Percentiles rank a stretch among this genome's conserved stretches.
Evolutionary conservation across 306 rosid species (phyloP).

Genomic region (Betula pendula): DNA sequence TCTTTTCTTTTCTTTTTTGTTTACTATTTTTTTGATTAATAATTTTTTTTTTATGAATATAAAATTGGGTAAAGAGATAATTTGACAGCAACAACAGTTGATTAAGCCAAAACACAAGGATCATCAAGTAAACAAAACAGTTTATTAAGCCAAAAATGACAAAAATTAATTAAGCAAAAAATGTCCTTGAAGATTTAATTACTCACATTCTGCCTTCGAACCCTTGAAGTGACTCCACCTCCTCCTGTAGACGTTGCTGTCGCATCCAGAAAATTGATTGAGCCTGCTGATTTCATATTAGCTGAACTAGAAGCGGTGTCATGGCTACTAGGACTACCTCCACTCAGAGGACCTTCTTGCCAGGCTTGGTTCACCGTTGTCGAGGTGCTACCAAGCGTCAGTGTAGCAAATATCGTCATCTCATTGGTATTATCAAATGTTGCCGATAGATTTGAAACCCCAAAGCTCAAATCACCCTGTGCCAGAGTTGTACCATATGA

Average conservation of each 20-base stretch:
- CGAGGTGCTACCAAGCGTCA: constrained; percentile 31
- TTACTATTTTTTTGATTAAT: no score
- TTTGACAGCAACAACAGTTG: neutral
- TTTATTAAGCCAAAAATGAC: no score
- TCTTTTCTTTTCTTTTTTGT: neutral
- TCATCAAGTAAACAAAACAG: no score
- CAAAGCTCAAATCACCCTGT: constrained; percentile 33
- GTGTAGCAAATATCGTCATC: constrained; percentile 47
- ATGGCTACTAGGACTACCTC: neutral
- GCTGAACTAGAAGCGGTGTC: neutral
- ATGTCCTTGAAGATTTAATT: neutral
- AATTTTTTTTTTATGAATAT: no score
- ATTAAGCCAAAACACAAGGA: neutral
- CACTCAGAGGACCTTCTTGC: constrained; percentile 59
- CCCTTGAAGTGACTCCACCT: constrained; percentile 24
- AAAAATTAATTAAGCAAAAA: neutral
- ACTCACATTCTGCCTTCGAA: constrained; percentile 57
- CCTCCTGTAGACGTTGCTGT: constrained; percentile 10
- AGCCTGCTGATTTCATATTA: constrained; percentile 35
- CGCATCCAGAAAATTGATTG: constrained; percentile 48
- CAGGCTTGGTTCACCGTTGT: constrained; percentile 57
- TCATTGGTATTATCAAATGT: constrained; percentile 36
- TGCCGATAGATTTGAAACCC: constrained; percentile 15
- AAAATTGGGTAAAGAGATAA: no score
- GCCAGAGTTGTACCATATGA: neutral